Evolutionary conservation across 169 alveolate genomes (phyloP).

Genomic region (Plasmodium blacklocki): DNA sequence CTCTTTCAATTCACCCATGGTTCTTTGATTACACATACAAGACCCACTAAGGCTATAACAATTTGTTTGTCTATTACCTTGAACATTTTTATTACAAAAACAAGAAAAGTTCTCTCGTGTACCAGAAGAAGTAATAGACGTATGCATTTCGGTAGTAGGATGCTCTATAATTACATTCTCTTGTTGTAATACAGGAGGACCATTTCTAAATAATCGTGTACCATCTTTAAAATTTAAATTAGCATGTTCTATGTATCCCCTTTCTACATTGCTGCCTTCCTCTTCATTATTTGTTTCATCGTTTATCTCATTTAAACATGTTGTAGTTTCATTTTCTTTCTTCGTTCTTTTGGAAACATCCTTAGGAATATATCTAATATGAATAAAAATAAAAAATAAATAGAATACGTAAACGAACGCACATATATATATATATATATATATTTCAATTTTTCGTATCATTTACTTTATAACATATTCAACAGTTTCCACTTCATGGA

Average conservation of each 20-base stretch:
- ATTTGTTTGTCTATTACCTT: constrained; percentile 55
- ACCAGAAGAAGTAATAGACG: background rate
- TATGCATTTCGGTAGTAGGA: background rate
- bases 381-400: constrained; percentile 1
- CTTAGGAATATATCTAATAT: constrained; percentile 82
- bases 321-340: background rate
- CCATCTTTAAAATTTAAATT: constrained; percentile 10
- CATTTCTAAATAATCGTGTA: constrained; percentile 25
- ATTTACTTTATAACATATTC: constrained; percentile 83
- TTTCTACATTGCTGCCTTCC: background rate
- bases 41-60: constrained; percentile 51
- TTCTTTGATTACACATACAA: constrained; percentile 13
- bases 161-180: background rate
- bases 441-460: background rate
- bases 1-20: constrained; percentile 24
- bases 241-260: background rate
- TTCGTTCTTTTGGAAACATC: constrained; percentile 16
- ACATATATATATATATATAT: background rate
- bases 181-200: constrained; percentile 6
- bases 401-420: background rate
- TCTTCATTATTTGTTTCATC: background rate
- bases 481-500: constrained; percentile 83
- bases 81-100: constrained; percentile 76
- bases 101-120: constrained; percentile 17
- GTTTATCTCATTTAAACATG: background rate